Evolutionary conservation across 257 asterid species (phyloP).

Genomic region (Coffea eugenioides): DNA sequence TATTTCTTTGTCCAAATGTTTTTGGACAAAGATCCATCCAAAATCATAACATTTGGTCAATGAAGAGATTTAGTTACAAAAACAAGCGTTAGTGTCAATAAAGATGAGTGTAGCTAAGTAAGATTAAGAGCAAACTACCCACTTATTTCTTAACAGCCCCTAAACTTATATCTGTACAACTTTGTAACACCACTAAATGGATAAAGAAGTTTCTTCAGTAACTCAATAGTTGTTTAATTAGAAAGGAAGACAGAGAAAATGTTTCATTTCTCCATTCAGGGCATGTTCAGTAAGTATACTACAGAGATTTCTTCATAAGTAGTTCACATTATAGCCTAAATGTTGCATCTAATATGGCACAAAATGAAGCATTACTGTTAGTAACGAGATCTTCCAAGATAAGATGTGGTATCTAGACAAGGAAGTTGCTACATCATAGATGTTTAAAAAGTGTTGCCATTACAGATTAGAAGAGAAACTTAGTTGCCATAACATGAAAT

Average conservation of each 20-base stretch:
- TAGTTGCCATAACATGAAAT: neutral
- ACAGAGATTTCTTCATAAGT: neutral
- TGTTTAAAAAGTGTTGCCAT: neutral
- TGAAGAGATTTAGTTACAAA: neutral
- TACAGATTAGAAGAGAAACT: neutral
- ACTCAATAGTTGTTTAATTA: neutral
- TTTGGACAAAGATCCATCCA: neutral
- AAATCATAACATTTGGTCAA: neutral
- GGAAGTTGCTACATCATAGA: neutral
- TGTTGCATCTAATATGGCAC: neutral
- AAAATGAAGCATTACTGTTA: neutral
- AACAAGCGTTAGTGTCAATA: neutral
- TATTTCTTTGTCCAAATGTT: neutral
- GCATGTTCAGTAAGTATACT: neutral
- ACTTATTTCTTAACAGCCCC: neutral
- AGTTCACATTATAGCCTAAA: neutral
- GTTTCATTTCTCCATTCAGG: neutral
- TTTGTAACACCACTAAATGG: neutral
- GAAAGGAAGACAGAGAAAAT: neutral
- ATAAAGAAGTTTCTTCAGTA: neutral
- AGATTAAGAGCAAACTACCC: neutral
- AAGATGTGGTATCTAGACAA: too few species aligned
- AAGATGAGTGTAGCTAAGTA: neutral
- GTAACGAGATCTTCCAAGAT: neutral
- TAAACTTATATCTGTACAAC: neutral